Base-by-base conservation (phyloP, 306 rosid genomes). In the Astragalus glycyphyllos region DNA sequence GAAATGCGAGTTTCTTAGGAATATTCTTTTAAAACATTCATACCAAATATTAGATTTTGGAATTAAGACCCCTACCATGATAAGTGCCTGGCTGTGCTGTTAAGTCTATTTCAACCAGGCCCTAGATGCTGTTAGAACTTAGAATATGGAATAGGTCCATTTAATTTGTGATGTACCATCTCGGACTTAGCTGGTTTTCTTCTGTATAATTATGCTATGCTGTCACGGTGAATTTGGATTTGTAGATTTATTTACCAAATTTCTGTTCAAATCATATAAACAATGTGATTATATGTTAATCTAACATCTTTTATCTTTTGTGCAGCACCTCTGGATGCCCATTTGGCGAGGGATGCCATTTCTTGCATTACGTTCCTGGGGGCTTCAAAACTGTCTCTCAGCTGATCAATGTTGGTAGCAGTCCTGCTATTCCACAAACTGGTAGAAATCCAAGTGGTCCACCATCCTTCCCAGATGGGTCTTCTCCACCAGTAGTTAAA, bases 291-390 rank as follows among this genome's bases (percentile, higher is more conserved):
- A 23, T 31, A 26, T 55, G 73, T 55, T 62, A 26, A 32, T 74
- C 54, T 74, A 62, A 69, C 56, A 58, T 20, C 14, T 77, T 72
- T 40, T 58, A 69, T 42, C 57, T 72, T 58, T 40, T 51, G 16
- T 81, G 87, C 94, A 89, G 97, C 80, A 89, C 97, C 63, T 89
- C 97, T 65, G 97, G 97, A 38, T 92, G 97, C 80, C 97, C 96
- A 60, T 92, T 89, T 81, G 97, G 97, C 12, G 97, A 92, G 78
- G 93, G 87, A 47, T 91, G 97, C 42, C 96, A 91, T 68, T 89
- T 91, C 76, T 68, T 83, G 82, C 97, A 92, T 71, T 86, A 86
- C 51, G 96, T 92, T 75, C 97, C 96, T 11, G 97, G 97, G 12
- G 97, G 97, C 48, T 23, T 84, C 79, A 89, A 92, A 81, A 78